Percentiles rank a stretch among this genome's conserved stretches.
phyloP scores from a whole-genome alignment of 331 rosid species.

The Spiraea crenata region DNA sequence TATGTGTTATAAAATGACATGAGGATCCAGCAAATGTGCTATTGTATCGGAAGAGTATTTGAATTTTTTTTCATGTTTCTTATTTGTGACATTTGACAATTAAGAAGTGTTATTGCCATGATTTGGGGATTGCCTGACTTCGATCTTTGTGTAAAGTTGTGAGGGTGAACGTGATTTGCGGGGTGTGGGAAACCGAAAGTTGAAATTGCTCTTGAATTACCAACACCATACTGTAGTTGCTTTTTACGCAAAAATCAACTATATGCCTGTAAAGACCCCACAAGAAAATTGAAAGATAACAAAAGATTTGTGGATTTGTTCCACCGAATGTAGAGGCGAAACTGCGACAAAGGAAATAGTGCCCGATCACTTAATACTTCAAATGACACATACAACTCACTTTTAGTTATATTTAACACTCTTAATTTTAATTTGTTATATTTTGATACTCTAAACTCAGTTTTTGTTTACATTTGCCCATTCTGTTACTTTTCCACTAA shows the following conservation, averaged over 20 bases:
- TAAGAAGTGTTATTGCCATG: neutral
- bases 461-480: too few species aligned
- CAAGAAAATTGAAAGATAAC: too few species aligned
- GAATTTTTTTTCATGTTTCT: neutral
- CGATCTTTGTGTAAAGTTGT: slow-evolving; percentile 14
- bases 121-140: neutral
- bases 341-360: too few species aligned
- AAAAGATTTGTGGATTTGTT: too few species aligned
- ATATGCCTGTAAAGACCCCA: neutral
- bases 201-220: slow-evolving; percentile 15
- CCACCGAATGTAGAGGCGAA: too few species aligned
- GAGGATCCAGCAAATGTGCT: neutral
- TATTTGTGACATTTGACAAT: slow-evolving; percentile 4
- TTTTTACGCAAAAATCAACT: neutral
- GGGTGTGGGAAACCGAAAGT: slow-evolving; percentile 62
- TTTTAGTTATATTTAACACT: too few species aligned
- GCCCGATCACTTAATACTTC: too few species aligned
- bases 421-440: too few species aligned
- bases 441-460: too few species aligned
- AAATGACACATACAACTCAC: too few species aligned
- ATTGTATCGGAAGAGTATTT: neutral
- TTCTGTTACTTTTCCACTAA: too few species aligned
- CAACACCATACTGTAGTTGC: neutral
- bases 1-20: too few species aligned
- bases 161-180: slow-evolving; percentile 43